These are phyloP conservation scores for Hippophae tibetana DNA, from an alignment of 306 rosid species.

Conservation along the genomic window DNA sequence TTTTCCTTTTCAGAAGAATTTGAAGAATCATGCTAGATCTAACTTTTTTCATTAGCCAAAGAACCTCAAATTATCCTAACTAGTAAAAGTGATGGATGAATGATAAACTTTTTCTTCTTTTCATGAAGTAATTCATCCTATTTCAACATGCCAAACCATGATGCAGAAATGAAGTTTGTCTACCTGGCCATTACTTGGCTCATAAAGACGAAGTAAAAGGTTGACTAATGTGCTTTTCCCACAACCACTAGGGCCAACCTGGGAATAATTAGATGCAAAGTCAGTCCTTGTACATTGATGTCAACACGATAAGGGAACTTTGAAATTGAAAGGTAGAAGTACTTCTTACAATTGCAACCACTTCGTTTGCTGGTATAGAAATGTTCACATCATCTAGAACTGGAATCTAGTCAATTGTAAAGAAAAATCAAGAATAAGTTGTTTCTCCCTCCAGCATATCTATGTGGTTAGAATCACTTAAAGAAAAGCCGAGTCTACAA, in stretches of 20 bases:
- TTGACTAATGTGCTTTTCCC: slow-evolving; percentile 42
- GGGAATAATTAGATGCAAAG: slow-evolving; percentile 8
- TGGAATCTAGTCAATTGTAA: slow-evolving; percentile 41
- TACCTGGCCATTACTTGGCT: slow-evolving; percentile 39
- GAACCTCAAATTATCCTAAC: no score
- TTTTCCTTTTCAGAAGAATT: background rate
- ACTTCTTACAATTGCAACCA: slow-evolving; percentile 63
- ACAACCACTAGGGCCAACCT: slow-evolving; percentile 41
- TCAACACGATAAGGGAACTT: slow-evolving; percentile 14
- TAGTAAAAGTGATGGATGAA: no score
- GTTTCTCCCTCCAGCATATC: no score
- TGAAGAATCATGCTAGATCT: no score
- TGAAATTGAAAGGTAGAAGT: slow-evolving; percentile 2
- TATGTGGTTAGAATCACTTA: no score
- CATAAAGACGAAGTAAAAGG: slow-evolving; percentile 42
- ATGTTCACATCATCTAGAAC: slow-evolving; percentile 47
- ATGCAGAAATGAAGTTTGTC: slow-evolving; percentile 1
- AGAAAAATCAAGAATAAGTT: background rate
- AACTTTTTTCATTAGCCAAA: no score
- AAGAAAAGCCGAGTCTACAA: no score
- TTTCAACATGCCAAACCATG: background rate
- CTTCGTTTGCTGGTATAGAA: slow-evolving; percentile 52
- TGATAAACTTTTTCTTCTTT: background rate
- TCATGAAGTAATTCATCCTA: background rate
- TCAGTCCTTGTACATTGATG: slow-evolving; percentile 10